Evolutionary conservation across 2,329 filamentous ascomycete genomes (phyloP).

Genomic region (Sphaerulina musiva): DNA sequence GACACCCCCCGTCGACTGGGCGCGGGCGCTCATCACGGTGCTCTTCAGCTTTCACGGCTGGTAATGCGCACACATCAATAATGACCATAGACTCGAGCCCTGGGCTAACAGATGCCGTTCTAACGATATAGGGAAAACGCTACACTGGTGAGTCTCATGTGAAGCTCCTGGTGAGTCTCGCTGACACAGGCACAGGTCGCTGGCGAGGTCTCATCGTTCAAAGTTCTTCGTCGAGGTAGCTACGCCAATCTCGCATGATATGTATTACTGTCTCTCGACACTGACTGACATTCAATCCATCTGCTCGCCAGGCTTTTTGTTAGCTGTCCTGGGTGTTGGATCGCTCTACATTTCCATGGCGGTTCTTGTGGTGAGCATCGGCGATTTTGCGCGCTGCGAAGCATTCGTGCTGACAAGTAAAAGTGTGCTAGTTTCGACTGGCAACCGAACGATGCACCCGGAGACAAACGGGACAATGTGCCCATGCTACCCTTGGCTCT

Average conservation of each 20-base stretch:
- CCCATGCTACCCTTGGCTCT: background rate
- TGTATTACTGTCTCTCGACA: too few relatives aligned
- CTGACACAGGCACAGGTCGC: conserved; percentile 3
- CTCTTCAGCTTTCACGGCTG: conserved; percentile 15
- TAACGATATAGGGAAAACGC: background rate
- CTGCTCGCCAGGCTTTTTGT: conserved; percentile 1
- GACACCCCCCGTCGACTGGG: background rate
- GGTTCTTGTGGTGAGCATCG: background rate
- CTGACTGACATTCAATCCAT: too few relatives aligned
- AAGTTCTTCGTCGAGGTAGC: conserved; percentile 1
- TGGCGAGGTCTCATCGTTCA: conserved; percentile 5
- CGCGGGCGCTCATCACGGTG: conserved; percentile 10
- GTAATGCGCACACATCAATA: too few relatives aligned
- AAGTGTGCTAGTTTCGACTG: conserved; percentile 4
- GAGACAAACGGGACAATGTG: background rate
- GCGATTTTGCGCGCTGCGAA: background rate
- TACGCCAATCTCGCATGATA: too few relatives aligned
- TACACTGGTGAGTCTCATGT: background rate
- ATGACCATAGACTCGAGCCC: too few relatives aligned
- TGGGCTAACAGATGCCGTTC: too few relatives aligned
- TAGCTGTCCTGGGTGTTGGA: conserved; percentile 7
- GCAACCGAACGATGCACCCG: background rate
- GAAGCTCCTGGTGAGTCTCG: background rate
- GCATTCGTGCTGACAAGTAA: background rate
- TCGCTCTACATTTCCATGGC: conserved; percentile 7